phyloP scores from a whole-genome alignment of 208 protist genomes.

The Crithidia brevicula region DNA sequence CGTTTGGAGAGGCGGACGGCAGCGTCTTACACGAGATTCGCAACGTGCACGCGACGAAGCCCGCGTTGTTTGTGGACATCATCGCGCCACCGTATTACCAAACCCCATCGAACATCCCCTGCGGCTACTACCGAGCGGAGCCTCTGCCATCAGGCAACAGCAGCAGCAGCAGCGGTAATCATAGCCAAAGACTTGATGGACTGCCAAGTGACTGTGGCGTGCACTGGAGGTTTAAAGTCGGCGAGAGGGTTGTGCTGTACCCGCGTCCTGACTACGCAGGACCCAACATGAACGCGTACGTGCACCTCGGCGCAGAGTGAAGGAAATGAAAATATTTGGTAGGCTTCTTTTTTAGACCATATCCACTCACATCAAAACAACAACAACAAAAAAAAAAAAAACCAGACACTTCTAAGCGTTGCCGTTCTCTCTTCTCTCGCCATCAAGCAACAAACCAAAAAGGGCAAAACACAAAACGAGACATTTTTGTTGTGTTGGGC shows the following conservation, averaged over 20 bases:
- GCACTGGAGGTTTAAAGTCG: constrained; percentile 12
- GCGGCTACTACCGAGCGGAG: constrained; percentile 57
- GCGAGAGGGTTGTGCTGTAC: constrained; percentile 35
- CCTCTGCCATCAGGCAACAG: too few species aligned
- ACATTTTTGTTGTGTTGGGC: too few species aligned
- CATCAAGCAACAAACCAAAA: too few species aligned
- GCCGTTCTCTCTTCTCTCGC: too few species aligned
- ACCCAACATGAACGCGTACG: constrained; percentile 52
- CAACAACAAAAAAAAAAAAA: too few species aligned
- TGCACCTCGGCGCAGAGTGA: constrained; percentile 22
- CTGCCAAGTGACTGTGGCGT: constrained; percentile 23
- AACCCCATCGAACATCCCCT: constrained; percentile 43
- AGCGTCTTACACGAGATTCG: constrained; percentile 70
- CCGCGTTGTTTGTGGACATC: constrained; percentile 75
- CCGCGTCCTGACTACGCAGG: constrained; percentile 39
- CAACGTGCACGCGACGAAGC: constrained; percentile 45
- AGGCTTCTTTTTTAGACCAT: too few species aligned
- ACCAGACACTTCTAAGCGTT: too few species aligned
- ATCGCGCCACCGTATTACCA: constrained; percentile 72
- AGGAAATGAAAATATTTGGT: too few species aligned
- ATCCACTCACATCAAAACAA: too few species aligned
- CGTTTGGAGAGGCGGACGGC: constrained; percentile 28
- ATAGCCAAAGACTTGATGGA: not conserved
- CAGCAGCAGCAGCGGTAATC: too few species aligned
- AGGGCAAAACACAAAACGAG: too few species aligned